Conservation (phyloP, 2,329 filamentous ascomycete species). For the Tolypocladium ophioglossoides region DNA sequence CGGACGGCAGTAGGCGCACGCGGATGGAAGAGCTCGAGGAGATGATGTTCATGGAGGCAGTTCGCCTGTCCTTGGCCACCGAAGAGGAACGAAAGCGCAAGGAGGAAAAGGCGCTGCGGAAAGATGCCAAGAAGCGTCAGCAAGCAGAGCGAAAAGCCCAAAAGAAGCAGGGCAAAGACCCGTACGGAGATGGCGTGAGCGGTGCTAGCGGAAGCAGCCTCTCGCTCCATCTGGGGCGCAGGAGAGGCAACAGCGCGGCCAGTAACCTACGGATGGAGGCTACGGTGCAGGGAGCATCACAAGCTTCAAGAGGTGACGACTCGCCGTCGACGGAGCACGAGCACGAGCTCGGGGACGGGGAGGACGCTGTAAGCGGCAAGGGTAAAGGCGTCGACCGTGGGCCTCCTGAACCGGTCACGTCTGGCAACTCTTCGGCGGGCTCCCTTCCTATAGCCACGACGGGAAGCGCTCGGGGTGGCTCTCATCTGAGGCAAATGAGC, state of each 20-base stretch:
- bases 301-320: slow-evolving; percentile 13
- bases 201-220: slow-evolving; percentile 52
- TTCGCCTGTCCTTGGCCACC: slow-evolving; percentile 77
- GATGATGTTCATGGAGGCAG: slow-evolving; percentile 98
- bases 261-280: slow-evolving; percentile 51
- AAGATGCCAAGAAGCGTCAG: slow-evolving; percentile 75
- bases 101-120: slow-evolving; percentile 43
- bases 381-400: slow-evolving; percentile 60
- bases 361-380: slow-evolving; percentile 36
- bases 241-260: slow-evolving; percentile 47
- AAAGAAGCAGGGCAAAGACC: slow-evolving; percentile 43
- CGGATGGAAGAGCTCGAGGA: slow-evolving; percentile 86
- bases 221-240: slow-evolving; percentile 48
- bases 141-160: slow-evolving; percentile 74
- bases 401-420: slow-evolving; percentile 9
- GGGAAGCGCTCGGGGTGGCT: slow-evolving; percentile 48
- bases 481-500: slow-evolving; percentile 72
- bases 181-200: slow-evolving; percentile 23
- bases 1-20: slow-evolving; percentile 22
- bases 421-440: slow-evolving; percentile 22
- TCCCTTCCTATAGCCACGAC: slow-evolving; percentile 33
- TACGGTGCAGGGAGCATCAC: slow-evolving; percentile 34
- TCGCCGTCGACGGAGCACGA: slow-evolving; percentile 11
- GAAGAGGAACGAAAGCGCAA: slow-evolving; percentile 89
- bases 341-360: slow-evolving; percentile 15